Conservation (phyloP, 129 eudicot species). For the Deinandra increscens region DNA sequence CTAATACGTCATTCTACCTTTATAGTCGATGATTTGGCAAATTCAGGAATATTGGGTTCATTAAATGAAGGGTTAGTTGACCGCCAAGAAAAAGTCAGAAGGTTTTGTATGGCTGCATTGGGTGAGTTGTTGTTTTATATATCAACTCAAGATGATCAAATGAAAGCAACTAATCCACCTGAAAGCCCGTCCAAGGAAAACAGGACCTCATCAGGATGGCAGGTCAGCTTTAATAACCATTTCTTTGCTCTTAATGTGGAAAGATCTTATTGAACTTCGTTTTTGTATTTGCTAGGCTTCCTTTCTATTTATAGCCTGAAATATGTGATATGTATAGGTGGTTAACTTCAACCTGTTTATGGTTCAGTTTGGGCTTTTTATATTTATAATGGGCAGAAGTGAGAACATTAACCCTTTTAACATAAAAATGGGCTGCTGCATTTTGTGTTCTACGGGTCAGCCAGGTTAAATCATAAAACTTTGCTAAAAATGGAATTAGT, state of each 20-base stretch:
- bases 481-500: neutral
- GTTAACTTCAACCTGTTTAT: neutral
- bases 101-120: slow-evolving; percentile 95
- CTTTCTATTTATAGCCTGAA: neutral
- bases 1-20: slow-evolving; percentile 85
- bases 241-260: slow-evolving; percentile 11
- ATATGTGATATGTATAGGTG: neutral
- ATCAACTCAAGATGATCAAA: slow-evolving; percentile 81
- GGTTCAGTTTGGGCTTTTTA: neutral
- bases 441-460: neutral
- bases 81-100: slow-evolving; percentile 91
- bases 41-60: slow-evolving; percentile 79
- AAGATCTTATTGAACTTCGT: slow-evolving; percentile 4
- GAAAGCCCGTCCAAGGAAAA: slow-evolving; percentile 82
- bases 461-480: neutral
- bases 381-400: neutral
- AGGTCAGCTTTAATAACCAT: slow-evolving; percentile 49
- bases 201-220: slow-evolving; percentile 81
- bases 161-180: slow-evolving; percentile 45
- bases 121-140: slow-evolving; percentile 94
- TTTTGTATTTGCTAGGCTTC: slow-evolving; percentile 3
- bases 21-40: slow-evolving; percentile 73
- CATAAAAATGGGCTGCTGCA: neutral
- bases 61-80: slow-evolving; percentile 86
- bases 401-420: neutral